phyloP scores from a whole-genome alignment of 768 basidiomycete genomes.

The Mycena vulgaris region DNA sequence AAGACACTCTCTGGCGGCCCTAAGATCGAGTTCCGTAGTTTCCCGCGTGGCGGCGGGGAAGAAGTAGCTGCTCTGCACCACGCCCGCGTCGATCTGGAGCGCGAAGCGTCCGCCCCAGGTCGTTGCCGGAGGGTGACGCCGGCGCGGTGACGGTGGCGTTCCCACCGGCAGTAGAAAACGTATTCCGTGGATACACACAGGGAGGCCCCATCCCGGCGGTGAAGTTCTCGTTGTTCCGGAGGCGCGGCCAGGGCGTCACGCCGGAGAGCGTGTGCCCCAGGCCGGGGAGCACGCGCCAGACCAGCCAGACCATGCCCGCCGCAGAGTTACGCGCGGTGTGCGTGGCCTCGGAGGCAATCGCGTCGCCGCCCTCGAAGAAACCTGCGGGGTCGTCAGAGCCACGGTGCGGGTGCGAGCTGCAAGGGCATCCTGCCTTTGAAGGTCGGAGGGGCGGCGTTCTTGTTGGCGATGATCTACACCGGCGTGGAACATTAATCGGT shows the following conservation, averaged over 20 bases:
- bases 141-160: constrained; percentile 65
- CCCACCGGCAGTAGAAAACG: constrained; percentile 66
- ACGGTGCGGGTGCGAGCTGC: no score
- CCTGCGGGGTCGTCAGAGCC: constrained; percentile 53
- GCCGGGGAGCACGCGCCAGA: constrained; percentile 70
- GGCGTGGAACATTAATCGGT: neutral
- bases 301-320: constrained; percentile 70
- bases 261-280: constrained; percentile 74
- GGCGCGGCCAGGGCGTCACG: constrained; percentile 71
- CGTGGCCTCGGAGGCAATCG: constrained; percentile 76
- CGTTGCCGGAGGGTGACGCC: constrained; percentile 70
- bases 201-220: constrained; percentile 73
- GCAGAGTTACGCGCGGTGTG: constrained; percentile 72
- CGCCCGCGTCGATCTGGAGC: constrained; percentile 63
- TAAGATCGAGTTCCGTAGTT: constrained; percentile 63
- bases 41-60: constrained; percentile 59
- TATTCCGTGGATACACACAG: constrained; percentile 72
- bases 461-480: constrained; percentile 54
- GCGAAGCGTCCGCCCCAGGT: constrained; percentile 64
- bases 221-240: constrained; percentile 65
- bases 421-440: constrained; percentile 60
- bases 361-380: constrained; percentile 76
- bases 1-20: neutral
- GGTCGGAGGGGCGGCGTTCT: constrained; percentile 54
- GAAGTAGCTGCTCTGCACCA: constrained; percentile 61